Evolutionary conservation across 257 asterid species (phyloP).

Genomic region (Gardenia jasminoides): DNA sequence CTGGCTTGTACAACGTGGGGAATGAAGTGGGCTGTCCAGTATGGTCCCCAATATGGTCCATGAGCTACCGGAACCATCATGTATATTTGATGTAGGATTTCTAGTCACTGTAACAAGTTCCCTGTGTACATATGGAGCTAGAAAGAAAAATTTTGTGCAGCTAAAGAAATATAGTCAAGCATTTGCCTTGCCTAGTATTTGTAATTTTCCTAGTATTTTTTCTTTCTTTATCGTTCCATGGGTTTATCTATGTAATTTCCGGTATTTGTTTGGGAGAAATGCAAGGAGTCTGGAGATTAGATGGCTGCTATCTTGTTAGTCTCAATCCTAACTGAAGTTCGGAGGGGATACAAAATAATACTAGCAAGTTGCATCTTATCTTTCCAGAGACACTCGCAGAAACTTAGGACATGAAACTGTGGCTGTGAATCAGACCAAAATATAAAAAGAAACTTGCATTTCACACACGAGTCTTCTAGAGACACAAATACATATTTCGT

Average conservation of each 20-base stretch:
- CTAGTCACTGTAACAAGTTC: not conserved
- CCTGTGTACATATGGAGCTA: not conserved
- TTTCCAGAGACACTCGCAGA: too few relatives aligned
- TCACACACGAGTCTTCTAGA: too few relatives aligned
- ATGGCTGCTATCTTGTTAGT: too few relatives aligned
- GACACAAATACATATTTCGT: too few relatives aligned
- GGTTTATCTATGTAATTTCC: not conserved
- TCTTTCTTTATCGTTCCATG: not conserved
- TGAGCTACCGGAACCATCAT: not conserved
- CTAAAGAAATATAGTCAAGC: not conserved
- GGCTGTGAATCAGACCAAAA: too few relatives aligned
- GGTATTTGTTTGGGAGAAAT: not conserved
- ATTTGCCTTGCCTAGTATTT: not conserved
- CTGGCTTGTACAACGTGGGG: not conserved
- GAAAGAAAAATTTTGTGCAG: not conserved
- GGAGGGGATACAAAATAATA: too few relatives aligned
- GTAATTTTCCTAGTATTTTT: too few relatives aligned
- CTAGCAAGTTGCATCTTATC: too few relatives aligned
- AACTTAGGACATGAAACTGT: too few relatives aligned
- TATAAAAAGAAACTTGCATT: too few relatives aligned
- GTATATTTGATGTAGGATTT: not conserved
- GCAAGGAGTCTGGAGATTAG: too few relatives aligned
- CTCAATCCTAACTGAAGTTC: too few relatives aligned
- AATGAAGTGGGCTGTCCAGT: not conserved
- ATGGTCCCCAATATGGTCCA: not conserved